Conservation (phyloP, 2,329 filamentous ascomycete genomes). For the Colletotrichum acutatum region DNA sequence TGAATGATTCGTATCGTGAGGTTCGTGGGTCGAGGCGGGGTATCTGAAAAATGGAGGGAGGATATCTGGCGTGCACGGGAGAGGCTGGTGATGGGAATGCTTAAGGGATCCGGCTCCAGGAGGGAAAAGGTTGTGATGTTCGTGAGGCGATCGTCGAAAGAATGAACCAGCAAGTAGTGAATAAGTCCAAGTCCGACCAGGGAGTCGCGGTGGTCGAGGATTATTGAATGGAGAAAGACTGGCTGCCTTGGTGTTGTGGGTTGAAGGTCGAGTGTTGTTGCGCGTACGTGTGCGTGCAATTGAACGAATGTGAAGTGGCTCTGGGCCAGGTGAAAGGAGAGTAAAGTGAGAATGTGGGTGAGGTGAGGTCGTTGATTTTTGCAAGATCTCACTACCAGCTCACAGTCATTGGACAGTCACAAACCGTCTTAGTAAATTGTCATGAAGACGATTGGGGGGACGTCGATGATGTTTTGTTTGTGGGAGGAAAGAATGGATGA, state of each 20-base stretch:
- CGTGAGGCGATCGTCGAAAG: slow-evolving; percentile 27
- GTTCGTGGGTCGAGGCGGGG: slow-evolving; percentile 20
- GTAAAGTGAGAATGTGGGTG: slow-evolving; percentile 33
- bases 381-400: slow-evolving; percentile 31
- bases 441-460: slow-evolving; percentile 16
- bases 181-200: slow-evolving; percentile 22
- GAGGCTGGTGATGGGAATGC: slow-evolving; percentile 21
- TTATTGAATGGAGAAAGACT: not conserved
- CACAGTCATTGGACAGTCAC: slow-evolving; percentile 21
- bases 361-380: slow-evolving; percentile 15
- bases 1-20: slow-evolving; percentile 17
- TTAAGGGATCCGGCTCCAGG: not conserved
- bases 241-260: not conserved
- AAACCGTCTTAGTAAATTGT: slow-evolving; percentile 7
- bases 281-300: slow-evolving; percentile 2
- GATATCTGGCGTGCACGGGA: not conserved
- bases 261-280: slow-evolving; percentile 1
- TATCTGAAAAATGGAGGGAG: slow-evolving; percentile 20
- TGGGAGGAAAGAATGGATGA: slow-evolving; percentile 36
- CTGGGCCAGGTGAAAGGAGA: slow-evolving; percentile 32
- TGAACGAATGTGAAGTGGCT: slow-evolving; percentile 35
- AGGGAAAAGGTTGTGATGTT: not conserved
- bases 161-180: slow-evolving; percentile 29
- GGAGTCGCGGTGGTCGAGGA: slow-evolving; percentile 8
- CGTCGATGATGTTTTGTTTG: not conserved